These are phyloP conservation scores for Cephaloascus albidus DNA, from an alignment of 805 yeast species.

Conservation along the genomic window DNA sequence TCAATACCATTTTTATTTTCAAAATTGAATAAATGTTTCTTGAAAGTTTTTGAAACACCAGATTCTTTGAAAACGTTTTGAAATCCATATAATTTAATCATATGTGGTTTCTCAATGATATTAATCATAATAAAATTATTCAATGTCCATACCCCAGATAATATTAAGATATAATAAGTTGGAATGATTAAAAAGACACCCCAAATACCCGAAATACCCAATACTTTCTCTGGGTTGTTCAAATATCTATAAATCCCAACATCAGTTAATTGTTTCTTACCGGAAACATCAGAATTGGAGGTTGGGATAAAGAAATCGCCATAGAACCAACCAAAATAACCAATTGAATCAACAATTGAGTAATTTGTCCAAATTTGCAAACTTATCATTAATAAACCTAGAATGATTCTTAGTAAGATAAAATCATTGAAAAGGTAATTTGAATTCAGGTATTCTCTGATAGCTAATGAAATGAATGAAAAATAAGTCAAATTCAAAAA, in stretches of 20 bases:
- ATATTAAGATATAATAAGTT: conserved; percentile 40
- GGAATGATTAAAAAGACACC: conserved; percentile 58
- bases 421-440: conserved; percentile 24
- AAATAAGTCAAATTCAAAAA: conserved; percentile 46
- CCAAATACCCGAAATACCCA: conserved; percentile 76
- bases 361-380: conserved; percentile 63
- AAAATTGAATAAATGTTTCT: conserved; percentile 28
- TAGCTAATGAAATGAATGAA: conserved; percentile 30
- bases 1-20: too few species aligned
- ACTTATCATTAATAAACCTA: conserved; percentile 45
- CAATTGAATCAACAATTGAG: conserved; percentile 62
- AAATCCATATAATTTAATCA: conserved; percentile 68
- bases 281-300: too few species aligned
- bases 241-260: conserved; percentile 77
- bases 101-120: conserved; percentile 70
- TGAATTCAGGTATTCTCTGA: conserved; percentile 20
- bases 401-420: conserved; percentile 42
- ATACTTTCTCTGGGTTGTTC: conserved; percentile 73
- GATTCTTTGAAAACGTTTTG: conserved; percentile 46
- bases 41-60: conserved; percentile 34
- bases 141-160: conserved; percentile 48
- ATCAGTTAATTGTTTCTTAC: conserved; percentile 46
- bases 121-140: conserved; percentile 60
- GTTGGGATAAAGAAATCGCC: conserved; percentile 74
- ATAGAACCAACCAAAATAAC: conserved; percentile 85